Evolutionary conservation across 2,329 filamentous ascomycete species (phyloP).

Genomic region (Neonectria neomacrospora): DNA sequence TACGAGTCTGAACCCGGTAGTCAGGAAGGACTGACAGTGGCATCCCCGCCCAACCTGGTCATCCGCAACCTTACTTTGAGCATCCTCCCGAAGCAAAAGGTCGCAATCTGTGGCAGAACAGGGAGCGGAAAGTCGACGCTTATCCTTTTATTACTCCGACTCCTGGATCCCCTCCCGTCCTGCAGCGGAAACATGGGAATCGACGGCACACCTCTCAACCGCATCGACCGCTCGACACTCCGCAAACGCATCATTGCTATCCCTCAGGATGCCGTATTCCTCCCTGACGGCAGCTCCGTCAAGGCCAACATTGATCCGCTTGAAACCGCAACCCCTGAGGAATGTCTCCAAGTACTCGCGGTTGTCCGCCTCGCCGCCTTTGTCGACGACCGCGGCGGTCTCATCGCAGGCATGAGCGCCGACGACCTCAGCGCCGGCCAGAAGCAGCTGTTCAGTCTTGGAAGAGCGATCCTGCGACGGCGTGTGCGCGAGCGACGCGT

Average conservation of each 20-base stretch:
- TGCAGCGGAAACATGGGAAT: constrained; percentile 51
- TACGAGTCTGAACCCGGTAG: constrained; percentile 39
- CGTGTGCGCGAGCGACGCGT: constrained; percentile 34
- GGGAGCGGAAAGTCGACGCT: constrained; percentile 59
- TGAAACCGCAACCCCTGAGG: constrained; percentile 42
- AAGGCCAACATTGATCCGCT: constrained; percentile 57
- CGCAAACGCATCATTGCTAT: constrained; percentile 62
- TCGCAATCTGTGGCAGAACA: constrained; percentile 52
- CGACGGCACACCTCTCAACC: constrained; percentile 53
- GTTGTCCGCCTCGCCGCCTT: constrained; percentile 49
- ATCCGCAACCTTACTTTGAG: constrained; percentile 44
- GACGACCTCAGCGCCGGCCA: constrained; percentile 68
- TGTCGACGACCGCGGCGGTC: constrained; percentile 49
- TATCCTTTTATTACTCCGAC: constrained; percentile 53
- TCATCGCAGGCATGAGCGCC: constrained; percentile 54
- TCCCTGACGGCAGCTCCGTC: constrained; percentile 56
- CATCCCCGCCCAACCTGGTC: constrained; percentile 33
- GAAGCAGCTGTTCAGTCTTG: constrained; percentile 72
- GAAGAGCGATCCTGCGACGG: constrained; percentile 64
- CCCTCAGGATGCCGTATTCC: constrained; percentile 65
- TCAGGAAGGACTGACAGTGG: not conserved
- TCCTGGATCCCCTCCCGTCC: constrained; percentile 52
- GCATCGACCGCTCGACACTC: constrained; percentile 54
- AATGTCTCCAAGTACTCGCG: constrained; percentile 52
- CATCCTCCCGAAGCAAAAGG: constrained; percentile 47